A percentile compares a stretch with the other conserved stretches of the same genome.
These are phyloP conservation scores for Botryotinia globosa DNA, from an alignment of 2,329 filamentous ascomycete genomes.

Conservation along the genomic window DNA sequence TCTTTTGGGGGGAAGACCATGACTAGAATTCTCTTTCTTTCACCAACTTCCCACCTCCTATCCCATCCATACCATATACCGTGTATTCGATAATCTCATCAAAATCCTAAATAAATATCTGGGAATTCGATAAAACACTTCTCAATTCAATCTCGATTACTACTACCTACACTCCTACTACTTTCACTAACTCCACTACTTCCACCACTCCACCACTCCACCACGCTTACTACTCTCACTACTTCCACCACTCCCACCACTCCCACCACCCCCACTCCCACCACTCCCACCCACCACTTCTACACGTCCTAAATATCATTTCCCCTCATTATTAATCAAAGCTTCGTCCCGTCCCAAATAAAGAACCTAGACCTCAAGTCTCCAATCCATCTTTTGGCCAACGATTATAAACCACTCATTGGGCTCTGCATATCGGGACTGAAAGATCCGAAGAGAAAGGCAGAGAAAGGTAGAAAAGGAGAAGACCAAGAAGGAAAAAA, in stretches of 20 bases:
- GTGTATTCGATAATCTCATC: neutral
- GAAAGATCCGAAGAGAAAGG: neutral
- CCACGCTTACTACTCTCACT: too few species aligned
- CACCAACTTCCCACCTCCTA: neutral
- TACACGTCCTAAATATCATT: neutral
- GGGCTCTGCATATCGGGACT: neutral
- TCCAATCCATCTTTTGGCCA: neutral
- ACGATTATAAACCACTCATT: neutral
- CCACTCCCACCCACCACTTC: neutral
- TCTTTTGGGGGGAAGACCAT: neutral
- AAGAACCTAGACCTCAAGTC: neutral
- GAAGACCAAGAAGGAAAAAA: neutral
- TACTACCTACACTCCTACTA: neutral
- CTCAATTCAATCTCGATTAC: neutral
- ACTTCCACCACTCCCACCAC: too few species aligned
- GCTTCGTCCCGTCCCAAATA: neutral
- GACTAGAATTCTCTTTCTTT: too few species aligned
- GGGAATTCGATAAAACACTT: neutral
- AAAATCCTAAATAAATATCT: neutral
- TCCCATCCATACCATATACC: neutral
- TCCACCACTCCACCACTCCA: too few species aligned
- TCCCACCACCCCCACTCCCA: too few species aligned
- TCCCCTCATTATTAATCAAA: conserved; percentile 7
- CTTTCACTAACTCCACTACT: too few species aligned
- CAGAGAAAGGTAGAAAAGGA: neutral